A percentile compares a stretch with the other conserved stretches of the same genome.
Evolutionary conservation across 1,284 basidiomycete species (phyloP).

Genomic region (Inonotus hispidus): DNA sequence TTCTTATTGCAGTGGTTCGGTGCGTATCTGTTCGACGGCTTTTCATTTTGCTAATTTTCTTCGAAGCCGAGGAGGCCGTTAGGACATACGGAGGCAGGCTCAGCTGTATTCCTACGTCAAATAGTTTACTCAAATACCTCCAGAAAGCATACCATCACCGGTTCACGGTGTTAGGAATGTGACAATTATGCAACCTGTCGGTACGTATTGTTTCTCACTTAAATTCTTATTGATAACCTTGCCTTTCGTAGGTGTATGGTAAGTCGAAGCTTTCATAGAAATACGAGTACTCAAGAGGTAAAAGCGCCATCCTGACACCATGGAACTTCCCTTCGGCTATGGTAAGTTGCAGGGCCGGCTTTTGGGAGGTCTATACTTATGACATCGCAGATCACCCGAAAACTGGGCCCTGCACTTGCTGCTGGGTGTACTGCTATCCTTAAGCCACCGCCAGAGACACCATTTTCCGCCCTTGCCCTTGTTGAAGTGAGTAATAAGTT

Average conservation of each 20-base stretch:
- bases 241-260: constrained; percentile 52
- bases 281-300: neutral
- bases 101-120: no score
- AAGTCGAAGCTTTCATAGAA: constrained; percentile 24
- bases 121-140: neutral
- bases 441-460: constrained; percentile 95
- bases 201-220: constrained; percentile 36
- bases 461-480: constrained; percentile 88
- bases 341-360: constrained; percentile 35
- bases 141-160: constrained; percentile 81
- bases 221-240: constrained; percentile 1
- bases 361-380: constrained; percentile 25
- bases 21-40: constrained; percentile 30
- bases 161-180: constrained; percentile 74
- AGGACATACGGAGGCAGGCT: constrained; percentile 69
- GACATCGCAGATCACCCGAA: constrained; percentile 65
- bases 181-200: constrained; percentile 93
- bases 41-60: neutral
- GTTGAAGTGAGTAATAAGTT: constrained; percentile 51
- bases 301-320: constrained; percentile 71
- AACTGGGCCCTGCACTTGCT: constrained; percentile 84
- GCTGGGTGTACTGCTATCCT: constrained; percentile 95
- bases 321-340: constrained; percentile 97
- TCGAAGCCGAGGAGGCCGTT: constrained; percentile 79
- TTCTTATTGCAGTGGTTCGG: constrained; percentile 62